These are phyloP conservation scores for Plasmopara muralis DNA, from an alignment of 352 stramenopile genomes.

Conservation along the genomic window DNA sequence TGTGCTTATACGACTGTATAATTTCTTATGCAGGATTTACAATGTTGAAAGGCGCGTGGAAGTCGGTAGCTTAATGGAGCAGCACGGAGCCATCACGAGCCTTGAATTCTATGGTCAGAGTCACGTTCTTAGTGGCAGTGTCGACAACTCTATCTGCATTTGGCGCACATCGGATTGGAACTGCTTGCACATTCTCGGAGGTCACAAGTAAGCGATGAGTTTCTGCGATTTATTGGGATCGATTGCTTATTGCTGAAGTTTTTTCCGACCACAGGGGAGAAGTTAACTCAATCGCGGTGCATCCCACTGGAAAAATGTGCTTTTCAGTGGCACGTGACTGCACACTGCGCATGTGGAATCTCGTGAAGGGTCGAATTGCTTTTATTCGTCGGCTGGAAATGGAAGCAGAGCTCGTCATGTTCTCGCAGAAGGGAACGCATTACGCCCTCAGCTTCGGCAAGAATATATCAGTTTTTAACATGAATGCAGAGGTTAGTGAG, in stretches of 20 bases:
- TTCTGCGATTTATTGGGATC: not conserved
- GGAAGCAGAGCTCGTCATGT: slow-evolving; percentile 65
- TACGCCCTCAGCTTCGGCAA: slow-evolving; percentile 69
- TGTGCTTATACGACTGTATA: not conserved
- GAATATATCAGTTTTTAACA: slow-evolving; percentile 74
- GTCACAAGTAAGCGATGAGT: slow-evolving; percentile 58
- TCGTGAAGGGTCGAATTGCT: slow-evolving; percentile 83
- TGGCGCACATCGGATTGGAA: slow-evolving; percentile 89
- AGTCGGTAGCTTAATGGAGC: slow-evolving; percentile 82
- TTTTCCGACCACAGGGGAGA: slow-evolving; percentile 38
- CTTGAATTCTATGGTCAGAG: slow-evolving; percentile 84
- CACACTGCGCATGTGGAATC: slow-evolving; percentile 88
- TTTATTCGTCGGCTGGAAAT: slow-evolving; percentile 84
- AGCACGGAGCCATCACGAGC: slow-evolving; percentile 79
- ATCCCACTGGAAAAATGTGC: slow-evolving; percentile 84
- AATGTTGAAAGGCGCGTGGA: slow-evolving; percentile 85
- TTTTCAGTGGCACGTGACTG: slow-evolving; percentile 79
- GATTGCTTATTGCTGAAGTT: slow-evolving; percentile 1
- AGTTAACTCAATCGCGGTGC: slow-evolving; percentile 79
- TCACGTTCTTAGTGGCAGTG: slow-evolving; percentile 81
- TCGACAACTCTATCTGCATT: slow-evolving; percentile 86
- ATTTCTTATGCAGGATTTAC: slow-evolving; percentile 57
- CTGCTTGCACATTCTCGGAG: slow-evolving; percentile 83
- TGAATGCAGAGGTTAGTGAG: slow-evolving; percentile 54
- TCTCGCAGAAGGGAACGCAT: slow-evolving; percentile 65